These are phyloP conservation scores for Lasiodiplodia hormozganensis DNA, from an alignment of 2,329 filamentous ascomycete species.

Conservation along the genomic window DNA sequence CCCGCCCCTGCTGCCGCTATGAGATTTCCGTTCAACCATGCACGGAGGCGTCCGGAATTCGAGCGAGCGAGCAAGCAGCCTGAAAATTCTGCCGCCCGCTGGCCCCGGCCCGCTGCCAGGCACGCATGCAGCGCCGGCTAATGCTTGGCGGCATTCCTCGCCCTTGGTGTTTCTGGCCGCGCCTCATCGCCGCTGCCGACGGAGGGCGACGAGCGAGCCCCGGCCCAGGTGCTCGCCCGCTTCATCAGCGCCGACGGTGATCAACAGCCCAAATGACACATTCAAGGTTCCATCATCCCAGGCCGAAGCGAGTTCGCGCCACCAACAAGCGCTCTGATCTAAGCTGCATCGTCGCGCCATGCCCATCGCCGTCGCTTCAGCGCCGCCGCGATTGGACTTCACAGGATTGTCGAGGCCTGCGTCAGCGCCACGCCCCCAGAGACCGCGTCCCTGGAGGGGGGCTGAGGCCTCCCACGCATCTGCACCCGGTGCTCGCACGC, in stretches of 20 bases:
- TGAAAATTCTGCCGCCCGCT: conserved; percentile 13
- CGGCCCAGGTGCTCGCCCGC: neutral
- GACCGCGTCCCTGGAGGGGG: neutral
- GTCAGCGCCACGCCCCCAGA: conserved; percentile 21
- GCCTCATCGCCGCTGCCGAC: neutral
- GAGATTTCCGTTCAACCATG: conserved; percentile 14
- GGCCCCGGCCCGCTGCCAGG: conserved; percentile 17
- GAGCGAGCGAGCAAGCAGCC: neutral
- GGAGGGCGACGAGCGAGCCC: neutral
- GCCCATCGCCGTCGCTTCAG: conserved; percentile 4
- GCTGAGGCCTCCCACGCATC: conserved; percentile 24
- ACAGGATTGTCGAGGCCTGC: conserved; percentile 23
- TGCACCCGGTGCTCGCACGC: conserved; percentile 12
- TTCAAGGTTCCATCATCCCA: conserved; percentile 21
- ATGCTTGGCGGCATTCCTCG: conserved; percentile 26
- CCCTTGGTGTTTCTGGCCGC: conserved; percentile 27
- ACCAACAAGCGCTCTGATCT: conserved; percentile 25
- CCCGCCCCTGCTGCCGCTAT: conserved; percentile 5
- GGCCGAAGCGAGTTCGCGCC: conserved; percentile 22
- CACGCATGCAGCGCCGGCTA: conserved; percentile 17
- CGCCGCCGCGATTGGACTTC: conserved; percentile 16
- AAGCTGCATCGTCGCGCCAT: conserved; percentile 21
- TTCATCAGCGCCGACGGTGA: conserved; percentile 14
- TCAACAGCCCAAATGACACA: conserved; percentile 25
- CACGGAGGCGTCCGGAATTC: conserved; percentile 21